Conservation (phyloP, 2,329 filamentous ascomycete species). For the Xylariaceae sp. region DNA sequence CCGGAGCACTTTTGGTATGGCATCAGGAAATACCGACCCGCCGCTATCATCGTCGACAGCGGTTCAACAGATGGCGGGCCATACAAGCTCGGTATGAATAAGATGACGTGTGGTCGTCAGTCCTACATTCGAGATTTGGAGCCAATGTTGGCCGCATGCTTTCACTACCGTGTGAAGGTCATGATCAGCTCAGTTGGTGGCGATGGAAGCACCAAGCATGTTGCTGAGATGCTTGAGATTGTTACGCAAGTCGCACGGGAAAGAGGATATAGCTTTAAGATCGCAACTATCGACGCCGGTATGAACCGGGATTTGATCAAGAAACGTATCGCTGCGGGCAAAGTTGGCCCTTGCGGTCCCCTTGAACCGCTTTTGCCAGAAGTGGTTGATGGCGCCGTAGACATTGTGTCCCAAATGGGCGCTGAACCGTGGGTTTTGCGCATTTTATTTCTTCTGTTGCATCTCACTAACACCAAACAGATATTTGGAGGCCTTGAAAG, state of each 20-base stretch:
- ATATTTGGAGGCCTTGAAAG: conserved; percentile 18
- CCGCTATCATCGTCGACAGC: conserved; percentile 34
- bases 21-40: conserved; percentile 25
- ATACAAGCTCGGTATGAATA: conserved; percentile 10
- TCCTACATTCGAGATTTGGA: conserved; percentile 22
- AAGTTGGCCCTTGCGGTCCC: conserved; percentile 32
- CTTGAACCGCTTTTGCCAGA: conserved; percentile 27
- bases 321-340: conserved; percentile 20
- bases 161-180: conserved; percentile 22
- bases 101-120: conserved; percentile 8
- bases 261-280: conserved; percentile 25
- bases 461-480: conserved; percentile 5
- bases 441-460: not conserved
- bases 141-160: conserved; percentile 22
- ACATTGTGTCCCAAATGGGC: conserved; percentile 9
- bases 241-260: conserved; percentile 31
- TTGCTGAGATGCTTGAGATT: conserved; percentile 36
- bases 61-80: conserved; percentile 34
- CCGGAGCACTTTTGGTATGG: conserved; percentile 30
- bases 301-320: conserved; percentile 29
- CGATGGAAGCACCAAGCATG: conserved; percentile 38
- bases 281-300: conserved; percentile 32
- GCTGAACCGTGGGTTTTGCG: conserved; percentile 8
- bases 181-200: conserved; percentile 38
- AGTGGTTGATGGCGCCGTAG: conserved; percentile 14